These are phyloP conservation scores for Nematodospora valgi DNA, from an alignment of 805 yeast genomes.

Conservation along the genomic window DNA sequence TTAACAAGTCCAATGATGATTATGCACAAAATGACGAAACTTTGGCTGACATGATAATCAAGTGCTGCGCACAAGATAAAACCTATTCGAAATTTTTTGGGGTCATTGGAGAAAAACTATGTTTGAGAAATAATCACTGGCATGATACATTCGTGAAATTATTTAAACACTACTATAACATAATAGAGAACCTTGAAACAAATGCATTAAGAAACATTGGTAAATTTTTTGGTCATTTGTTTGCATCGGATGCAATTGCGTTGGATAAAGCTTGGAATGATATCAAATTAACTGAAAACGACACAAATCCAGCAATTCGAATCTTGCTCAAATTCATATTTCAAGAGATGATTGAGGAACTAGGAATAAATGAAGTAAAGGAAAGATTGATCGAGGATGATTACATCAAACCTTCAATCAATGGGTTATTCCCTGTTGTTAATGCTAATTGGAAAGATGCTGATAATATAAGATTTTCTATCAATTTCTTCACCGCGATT, in stretches of 20 bases:
- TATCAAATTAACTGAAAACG: slow-evolving; percentile 62
- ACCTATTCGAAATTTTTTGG: slow-evolving; percentile 87
- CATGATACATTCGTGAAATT: slow-evolving; percentile 40
- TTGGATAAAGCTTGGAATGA: slow-evolving; percentile 54
- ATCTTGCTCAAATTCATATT: slow-evolving; percentile 79
- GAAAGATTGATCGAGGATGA: slow-evolving; percentile 48
- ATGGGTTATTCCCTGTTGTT: slow-evolving; percentile 62
- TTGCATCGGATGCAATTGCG: slow-evolving; percentile 65
- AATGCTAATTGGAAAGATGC: slow-evolving; percentile 31
- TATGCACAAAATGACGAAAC: slow-evolving; percentile 43
- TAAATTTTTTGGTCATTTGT: slow-evolving; percentile 79
- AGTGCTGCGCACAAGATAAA: slow-evolving; percentile 81
- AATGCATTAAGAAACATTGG: slow-evolving; percentile 76
- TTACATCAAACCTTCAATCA: slow-evolving; percentile 44
- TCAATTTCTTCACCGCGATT: slow-evolving; percentile 90
- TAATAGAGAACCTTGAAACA: slow-evolving; percentile 66
- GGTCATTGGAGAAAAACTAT: slow-evolving; percentile 63
- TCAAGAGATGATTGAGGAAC: slow-evolving; percentile 72
- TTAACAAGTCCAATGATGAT: slow-evolving; percentile 31
- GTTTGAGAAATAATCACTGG: slow-evolving; percentile 56
- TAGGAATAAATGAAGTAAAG: slow-evolving; percentile 56
- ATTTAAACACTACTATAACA: slow-evolving; percentile 55
- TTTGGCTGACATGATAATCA: slow-evolving; percentile 69
- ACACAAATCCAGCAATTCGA: slow-evolving; percentile 77
- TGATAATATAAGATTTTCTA: slow-evolving; percentile 67